Evolutionary conservation across 1,139 yeast species (phyloP).

Genomic region (Pichia cactophila): DNA sequence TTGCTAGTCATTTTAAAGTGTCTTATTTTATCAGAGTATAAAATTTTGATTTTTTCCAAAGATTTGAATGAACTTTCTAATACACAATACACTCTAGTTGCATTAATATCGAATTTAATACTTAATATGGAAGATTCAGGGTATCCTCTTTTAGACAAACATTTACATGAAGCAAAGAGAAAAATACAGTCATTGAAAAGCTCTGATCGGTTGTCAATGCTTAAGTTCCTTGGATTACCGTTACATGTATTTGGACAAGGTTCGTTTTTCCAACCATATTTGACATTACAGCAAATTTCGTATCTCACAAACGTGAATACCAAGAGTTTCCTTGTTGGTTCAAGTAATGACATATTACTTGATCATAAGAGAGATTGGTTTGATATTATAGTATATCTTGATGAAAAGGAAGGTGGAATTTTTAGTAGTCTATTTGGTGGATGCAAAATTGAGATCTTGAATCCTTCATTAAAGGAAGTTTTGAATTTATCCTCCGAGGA

Average conservation of each 20-base stretch:
- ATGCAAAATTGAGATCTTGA: conserved; percentile 37
- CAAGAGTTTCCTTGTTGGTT: conserved; percentile 70
- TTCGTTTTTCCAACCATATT: conserved; percentile 85
- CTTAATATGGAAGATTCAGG: conserved; percentile 72
- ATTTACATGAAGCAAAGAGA: conserved; percentile 41
- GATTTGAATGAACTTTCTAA: conserved; percentile 76
- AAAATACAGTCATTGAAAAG: conserved; percentile 70
- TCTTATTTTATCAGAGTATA: conserved; percentile 58
- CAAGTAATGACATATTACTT: conserved; percentile 74
- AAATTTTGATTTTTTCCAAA: conserved; percentile 65
- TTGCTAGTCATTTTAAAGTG: conserved; percentile 71
- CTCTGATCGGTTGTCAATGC: conserved; percentile 67
- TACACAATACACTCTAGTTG: conserved; percentile 63
- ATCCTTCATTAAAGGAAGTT: conserved; percentile 34
- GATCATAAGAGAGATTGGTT: conserved; percentile 57
- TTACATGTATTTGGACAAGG: conserved; percentile 79
- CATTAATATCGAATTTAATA: conserved; percentile 71
- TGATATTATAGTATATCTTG: conserved; percentile 36
- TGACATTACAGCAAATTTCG: conserved; percentile 84
- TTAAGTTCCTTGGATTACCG: conserved; percentile 82
- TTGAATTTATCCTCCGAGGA: conserved; percentile 58
- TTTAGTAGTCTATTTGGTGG: conserved; percentile 14
- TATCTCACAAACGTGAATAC: conserved; percentile 56
- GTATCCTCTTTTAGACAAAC: conserved; percentile 59
- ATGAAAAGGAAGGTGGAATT: conserved; percentile 33